A percentile compares a stretch with the other conserved stretches of the same genome.
phyloP scores from a whole-genome alignment of 805 yeast species.

The Metschnikowia santaceciliae region DNA sequence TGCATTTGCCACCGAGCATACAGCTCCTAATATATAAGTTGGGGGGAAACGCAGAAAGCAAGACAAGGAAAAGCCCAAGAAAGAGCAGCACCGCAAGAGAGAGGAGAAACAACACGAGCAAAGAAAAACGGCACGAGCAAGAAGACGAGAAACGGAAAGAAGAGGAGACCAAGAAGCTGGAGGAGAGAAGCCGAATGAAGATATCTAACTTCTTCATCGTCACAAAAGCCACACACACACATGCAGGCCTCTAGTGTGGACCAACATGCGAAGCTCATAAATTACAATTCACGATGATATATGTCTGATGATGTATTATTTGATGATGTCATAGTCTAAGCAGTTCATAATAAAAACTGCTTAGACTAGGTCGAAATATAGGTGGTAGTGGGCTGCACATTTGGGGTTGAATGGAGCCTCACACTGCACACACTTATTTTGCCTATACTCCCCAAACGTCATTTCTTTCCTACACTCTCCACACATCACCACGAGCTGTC shows the following conservation, averaged over 20 bases:
- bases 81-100: conserved; percentile 17
- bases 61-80: conserved; percentile 29
- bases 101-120: not conserved
- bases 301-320: too few relatives aligned
- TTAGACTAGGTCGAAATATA: conserved; percentile 28
- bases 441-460: conserved; percentile 26
- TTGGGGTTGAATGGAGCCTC: conserved; percentile 31
- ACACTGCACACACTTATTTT: conserved; percentile 24
- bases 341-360: too few relatives aligned
- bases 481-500: conserved; percentile 28
- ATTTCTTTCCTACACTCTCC: conserved; percentile 32
- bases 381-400: conserved; percentile 33
- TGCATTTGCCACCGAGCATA: too few relatives aligned
- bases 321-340: too few relatives aligned
- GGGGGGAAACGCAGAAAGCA: conserved; percentile 21
- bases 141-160: conserved; percentile 15
- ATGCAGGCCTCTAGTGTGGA: not conserved
- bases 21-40: too few relatives aligned
- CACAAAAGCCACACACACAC: conserved; percentile 5
- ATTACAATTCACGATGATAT: too few relatives aligned
- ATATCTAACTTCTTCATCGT: conserved; percentile 34
- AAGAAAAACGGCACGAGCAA: conserved; percentile 11
- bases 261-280: not conserved
- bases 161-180: conserved; percentile 32
- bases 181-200: conserved; percentile 34